Conservation (phyloP, 495 filamentous ascomycete species). For the Aspergillus sparsus region DNA sequence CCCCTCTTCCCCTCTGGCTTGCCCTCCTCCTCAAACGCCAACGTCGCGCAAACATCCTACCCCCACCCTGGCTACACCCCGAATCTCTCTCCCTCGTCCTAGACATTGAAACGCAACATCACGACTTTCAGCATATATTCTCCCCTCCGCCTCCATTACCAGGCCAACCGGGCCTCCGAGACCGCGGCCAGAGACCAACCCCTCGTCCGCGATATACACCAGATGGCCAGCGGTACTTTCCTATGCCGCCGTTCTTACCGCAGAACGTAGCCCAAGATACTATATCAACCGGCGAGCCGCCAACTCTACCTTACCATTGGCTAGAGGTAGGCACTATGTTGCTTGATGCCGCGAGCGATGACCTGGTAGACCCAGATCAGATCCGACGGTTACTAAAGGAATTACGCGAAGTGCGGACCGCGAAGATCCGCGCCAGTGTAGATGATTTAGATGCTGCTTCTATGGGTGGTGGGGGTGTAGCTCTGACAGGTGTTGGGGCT, state of each 20-base stretch:
- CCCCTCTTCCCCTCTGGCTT: conserved; percentile 87
- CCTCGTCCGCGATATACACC: conserved; percentile 42
- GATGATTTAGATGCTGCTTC: conserved; percentile 65
- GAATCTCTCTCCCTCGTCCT: conserved; percentile 72
- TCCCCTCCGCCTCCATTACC: conserved; percentile 70
- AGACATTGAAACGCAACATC: conserved; percentile 69
- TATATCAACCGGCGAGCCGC: conserved; percentile 32
- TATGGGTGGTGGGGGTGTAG: conserved; percentile 63
- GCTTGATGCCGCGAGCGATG: conserved; percentile 80
- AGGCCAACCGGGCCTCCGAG: conserved; percentile 37
- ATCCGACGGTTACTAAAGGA: conserved; percentile 77
- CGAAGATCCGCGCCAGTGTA: conserved; percentile 80
- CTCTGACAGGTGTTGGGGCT: conserved; percentile 80
- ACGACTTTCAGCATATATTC: conserved; percentile 62
- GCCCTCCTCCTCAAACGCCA: conserved; percentile 97
- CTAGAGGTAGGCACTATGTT: conserved; percentile 84
- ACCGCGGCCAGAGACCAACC: conserved; percentile 33
- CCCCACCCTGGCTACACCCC: conserved; percentile 83
- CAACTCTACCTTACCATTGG: conserved; percentile 90
- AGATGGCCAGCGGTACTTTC: conserved; percentile 44
- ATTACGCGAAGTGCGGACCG: conserved; percentile 81
- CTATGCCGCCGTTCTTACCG: conserved; percentile 44
- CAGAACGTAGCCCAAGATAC: conserved; percentile 42
- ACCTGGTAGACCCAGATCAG: conserved; percentile 73
- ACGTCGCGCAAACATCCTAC: conserved; percentile 87